Evolutionary conservation across 1,284 basidiomycete genomes (phyloP).

Genomic region (Heterobasidion annosum): DNA sequence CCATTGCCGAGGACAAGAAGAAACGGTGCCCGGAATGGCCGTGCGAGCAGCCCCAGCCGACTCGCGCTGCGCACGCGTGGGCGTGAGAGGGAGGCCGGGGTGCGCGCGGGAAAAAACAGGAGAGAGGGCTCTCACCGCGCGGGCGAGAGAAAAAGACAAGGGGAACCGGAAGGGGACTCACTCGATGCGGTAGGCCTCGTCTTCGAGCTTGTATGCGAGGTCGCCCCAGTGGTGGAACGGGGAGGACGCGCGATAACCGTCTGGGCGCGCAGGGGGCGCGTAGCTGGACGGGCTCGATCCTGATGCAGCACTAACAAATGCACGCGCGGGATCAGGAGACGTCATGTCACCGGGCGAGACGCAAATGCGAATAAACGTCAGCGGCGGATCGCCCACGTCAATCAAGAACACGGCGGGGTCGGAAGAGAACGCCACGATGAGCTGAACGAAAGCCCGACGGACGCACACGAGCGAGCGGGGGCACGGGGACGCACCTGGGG

Average conservation of each 20-base stretch:
- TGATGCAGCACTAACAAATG: no score
- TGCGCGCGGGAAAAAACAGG: neutral
- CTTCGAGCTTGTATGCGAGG: slow-evolving; percentile 54
- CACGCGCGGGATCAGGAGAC: slow-evolving; percentile 19
- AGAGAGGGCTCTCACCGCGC: neutral
- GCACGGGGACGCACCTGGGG: slow-evolving; percentile 31
- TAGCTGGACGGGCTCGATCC: no score
- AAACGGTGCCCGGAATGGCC: no score
- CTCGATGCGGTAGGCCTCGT: slow-evolving; percentile 67
- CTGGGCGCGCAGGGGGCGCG: no score
- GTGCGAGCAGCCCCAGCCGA: slow-evolving; percentile 25
- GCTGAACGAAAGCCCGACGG: no score
- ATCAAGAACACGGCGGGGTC: no score
- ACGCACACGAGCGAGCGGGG: neutral
- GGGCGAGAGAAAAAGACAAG: neutral
- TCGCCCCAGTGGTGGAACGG: slow-evolving; percentile 47
- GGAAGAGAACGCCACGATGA: no score
- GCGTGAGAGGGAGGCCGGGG: no score
- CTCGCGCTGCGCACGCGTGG: slow-evolving; percentile 32
- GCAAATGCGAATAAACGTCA: neutral
- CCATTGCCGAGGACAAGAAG: no score
- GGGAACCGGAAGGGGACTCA: slow-evolving; percentile 30
- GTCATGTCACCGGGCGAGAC: slow-evolving; percentile 13
- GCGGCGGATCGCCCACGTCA: no score
- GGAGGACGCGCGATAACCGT: no score